Evolutionary conservation across 306 rosid species (phyloP), one percentile per base, ranked within the genome.

Genomic region (Quercus wislizeni): DNA sequence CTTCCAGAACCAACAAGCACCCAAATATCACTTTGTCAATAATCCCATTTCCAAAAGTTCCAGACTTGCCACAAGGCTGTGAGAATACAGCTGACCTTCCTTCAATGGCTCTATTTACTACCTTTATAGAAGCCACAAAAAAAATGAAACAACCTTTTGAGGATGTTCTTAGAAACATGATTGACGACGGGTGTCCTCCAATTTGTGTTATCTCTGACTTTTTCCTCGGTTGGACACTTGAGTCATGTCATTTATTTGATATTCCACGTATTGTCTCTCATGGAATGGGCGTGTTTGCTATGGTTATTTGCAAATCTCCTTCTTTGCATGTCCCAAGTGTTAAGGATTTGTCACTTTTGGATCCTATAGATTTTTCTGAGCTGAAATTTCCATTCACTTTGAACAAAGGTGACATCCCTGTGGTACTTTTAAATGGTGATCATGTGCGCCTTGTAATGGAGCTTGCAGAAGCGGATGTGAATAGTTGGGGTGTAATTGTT

Each of bases 131-230:
- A 1, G 75, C 83, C 74, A 74, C 82, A 5, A 69, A 70, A 62
- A 20, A 61, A 5, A 74, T 85, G 70, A 28, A 63, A 59, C 43
- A 23, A 2, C 78, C 74, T 17, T 85, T 81, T 23, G 72, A 69
- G 33, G 12, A 19, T 4, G 65, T 81, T 52, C 81, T 80, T 0
- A 61, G 23, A 17, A 14, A 62, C 9, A 80, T 84, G 87, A 62
- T 59, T 7, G 56, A 68, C 0, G 28, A 33, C 20, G 56, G 41
- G 1, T 21, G 23, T 52, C 81, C 51, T 30, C 83, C 85, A 13
- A 20, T 71, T 23, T 78, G 81, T 21, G 86, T 82, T 5, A 59
- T 85, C 55, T 85, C 84, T 4, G 84, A 79, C 69, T 78, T 82
- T 81, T 75, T 78, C 19, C 38, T 78, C 0, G 19, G 79, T 2